Evolutionary conservation across 2,329 filamentous ascomycete genomes (phyloP).

Genomic region (Fusarium beomiforme): DNA sequence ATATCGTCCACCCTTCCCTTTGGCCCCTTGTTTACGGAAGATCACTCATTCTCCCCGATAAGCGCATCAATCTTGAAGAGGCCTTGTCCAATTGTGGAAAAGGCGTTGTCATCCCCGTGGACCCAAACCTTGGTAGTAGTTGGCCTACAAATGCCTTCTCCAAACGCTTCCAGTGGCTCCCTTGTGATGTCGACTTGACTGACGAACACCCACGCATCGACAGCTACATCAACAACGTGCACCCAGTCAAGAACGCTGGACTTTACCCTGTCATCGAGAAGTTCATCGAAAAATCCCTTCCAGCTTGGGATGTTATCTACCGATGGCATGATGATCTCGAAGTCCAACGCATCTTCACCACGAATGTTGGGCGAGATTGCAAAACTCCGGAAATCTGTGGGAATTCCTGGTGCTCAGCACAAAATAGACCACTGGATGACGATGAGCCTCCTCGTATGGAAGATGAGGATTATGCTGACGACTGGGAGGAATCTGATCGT

Average conservation of each 20-base stretch:
- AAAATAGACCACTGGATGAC: slow-evolving; percentile 22
- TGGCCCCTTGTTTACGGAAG: slow-evolving; percentile 39
- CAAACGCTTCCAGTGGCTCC: slow-evolving; percentile 57
- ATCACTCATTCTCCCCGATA: slow-evolving; percentile 48
- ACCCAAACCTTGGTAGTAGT: background rate
- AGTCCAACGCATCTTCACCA: slow-evolving; percentile 39
- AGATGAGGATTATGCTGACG: slow-evolving; percentile 16
- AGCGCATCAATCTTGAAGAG: slow-evolving; percentile 49
- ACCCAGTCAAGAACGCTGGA: slow-evolving; percentile 52
- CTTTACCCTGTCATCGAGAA: slow-evolving; percentile 55
- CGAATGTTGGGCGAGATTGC: slow-evolving; percentile 31
- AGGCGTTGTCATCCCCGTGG: slow-evolving; percentile 44
- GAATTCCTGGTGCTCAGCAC: background rate
- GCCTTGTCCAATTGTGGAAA: slow-evolving; percentile 49
- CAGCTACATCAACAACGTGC: slow-evolving; percentile 65
- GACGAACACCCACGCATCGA: slow-evolving; percentile 52
- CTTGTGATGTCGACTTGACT: slow-evolving; percentile 58
- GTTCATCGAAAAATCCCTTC: slow-evolving; percentile 54
- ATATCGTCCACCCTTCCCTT: slow-evolving; percentile 37
- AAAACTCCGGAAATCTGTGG: slow-evolving; percentile 28
- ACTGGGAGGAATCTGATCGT: slow-evolving; percentile 36
- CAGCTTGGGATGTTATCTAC: slow-evolving; percentile 56
- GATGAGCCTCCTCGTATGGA: slow-evolving; percentile 38
- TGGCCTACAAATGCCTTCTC: slow-evolving; percentile 4
- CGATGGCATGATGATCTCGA: slow-evolving; percentile 45